Evolutionary conservation across 2,329 filamentous ascomycete species (phyloP), one percentile per base, ranked within the genome.

Genomic region (Neopestalotiopsis rosae): DNA sequence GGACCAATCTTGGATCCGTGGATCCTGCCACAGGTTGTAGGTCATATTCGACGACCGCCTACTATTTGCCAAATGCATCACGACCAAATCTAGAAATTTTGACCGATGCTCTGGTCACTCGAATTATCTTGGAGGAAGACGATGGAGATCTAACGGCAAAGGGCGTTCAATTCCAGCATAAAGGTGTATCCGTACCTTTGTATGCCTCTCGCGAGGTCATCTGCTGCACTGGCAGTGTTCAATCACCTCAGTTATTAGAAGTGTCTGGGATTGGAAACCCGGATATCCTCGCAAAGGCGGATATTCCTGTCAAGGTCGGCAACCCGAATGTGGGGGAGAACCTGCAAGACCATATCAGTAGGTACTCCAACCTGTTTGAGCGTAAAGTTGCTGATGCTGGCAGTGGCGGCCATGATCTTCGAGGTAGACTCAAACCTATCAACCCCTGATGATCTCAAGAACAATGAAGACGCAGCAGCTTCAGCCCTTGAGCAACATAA

Each of bases 241-340:
- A 86, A 74, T 89, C 86, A 10, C 90, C 85, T 5, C 88, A 86
- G 76, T 79, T 89, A 17, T 83, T 87, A n/a, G 89, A 91, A 71
- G 79, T 90, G 1, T 90, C 88, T 0, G 89, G 90, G 0, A 83
- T 92, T 52, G 90, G 90, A 4, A 80, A 82, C 61, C 78, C 80
- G 3, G 74, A 80, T 0, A 73, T 86, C 7, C 78, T 88, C 4
- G 71, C 79, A 14, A 74, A 76, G 1, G 81, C 81, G 2, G 81
- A 81, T 0, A 81, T 88, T n/a, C 73, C 80, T 13, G 76, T 80
- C 40, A 83, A 82, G 68, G 77, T 87, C 17, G 74, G 79, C 28
- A 83, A 82, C 58, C 76, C 79, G 2, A 81, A 80, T 12, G 83
- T 87, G 3, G 86, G 85, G 30, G 81, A 82, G 63, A 85, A 86